Base-by-base conservation (phyloP, 305 asterid species). In the Fraxinus sp. region DNA sequence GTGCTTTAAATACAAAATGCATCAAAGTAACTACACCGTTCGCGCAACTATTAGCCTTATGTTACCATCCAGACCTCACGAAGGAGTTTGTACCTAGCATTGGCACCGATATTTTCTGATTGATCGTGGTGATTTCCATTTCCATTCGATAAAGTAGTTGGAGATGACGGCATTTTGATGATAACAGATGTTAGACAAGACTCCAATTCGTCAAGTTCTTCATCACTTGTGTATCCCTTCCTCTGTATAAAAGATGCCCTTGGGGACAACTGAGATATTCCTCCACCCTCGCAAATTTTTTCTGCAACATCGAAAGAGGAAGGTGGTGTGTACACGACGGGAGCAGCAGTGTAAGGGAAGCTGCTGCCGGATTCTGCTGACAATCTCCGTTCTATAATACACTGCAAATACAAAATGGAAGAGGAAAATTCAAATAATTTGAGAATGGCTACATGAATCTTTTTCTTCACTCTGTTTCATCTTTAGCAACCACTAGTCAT, bases 151-250 rank as follows among this genome's bases (percentile, higher is more conserved):
- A 49, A 75, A 70, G 83, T 82, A 80, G 82, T 81, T 1, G 91
- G 86, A 75, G 94, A 88, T 10, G 82, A 76, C 13, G 92, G 87
- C 13, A 83, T 62, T 74, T 88, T 89, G 76, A 90, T 84, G 39
- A 90, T 83, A 32, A 89, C 89, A 26, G 89, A 87, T 14, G 88
- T 64, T 44, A 92, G 87, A 66, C 97, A 93, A 75, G 90, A 87
- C 86, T 94, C 95, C 72, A 94, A 85, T 81, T 93, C 98, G 41
- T 91, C 97, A 55, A 96, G 89, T 88, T 94, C 98, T 76, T 94
- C 99, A 3, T 94, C 98, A 10, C 98, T 94, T 26, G 98, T 92
- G 88, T 94, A 93, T 33, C 98, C 99, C 86, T 96, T 96, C 84
- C 94, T 92, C 89, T 89, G 97, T 78, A 92, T 87, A 0, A 92